Conservation (phyloP, 2,329 filamentous ascomycete species). For the Apiospora marii region DNA sequence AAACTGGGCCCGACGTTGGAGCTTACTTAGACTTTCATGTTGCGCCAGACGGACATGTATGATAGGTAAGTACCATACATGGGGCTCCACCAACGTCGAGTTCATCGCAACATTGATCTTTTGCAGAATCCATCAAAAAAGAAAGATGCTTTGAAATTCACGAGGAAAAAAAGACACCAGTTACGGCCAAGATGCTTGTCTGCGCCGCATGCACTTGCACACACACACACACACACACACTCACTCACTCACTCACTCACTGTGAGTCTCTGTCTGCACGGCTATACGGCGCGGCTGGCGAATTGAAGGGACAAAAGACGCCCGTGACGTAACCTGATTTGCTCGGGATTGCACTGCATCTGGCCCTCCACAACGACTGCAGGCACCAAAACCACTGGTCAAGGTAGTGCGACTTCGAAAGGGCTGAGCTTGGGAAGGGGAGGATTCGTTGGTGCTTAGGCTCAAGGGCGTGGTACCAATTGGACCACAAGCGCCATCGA, state of each 20-base stretch:
- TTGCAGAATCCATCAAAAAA: not conserved
- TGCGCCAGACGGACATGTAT: conserved; percentile 8
- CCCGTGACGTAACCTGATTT: conserved; percentile 18
- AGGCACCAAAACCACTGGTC: conserved; percentile 6
- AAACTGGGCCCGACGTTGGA: conserved; percentile 23
- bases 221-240: not conserved
- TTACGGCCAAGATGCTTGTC: not conserved
- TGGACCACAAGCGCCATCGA: conserved; percentile 9
- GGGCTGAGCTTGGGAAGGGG: conserved; percentile 1
- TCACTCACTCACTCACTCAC: not conserved
- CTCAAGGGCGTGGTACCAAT: conserved; percentile 15
- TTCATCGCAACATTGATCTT: conserved; percentile 7
- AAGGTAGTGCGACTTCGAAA: conserved; percentile 1
- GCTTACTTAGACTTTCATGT: conserved; percentile 21
- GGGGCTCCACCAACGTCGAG: not conserved
- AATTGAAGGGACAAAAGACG: not conserved
- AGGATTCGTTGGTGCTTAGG: conserved; percentile 18
- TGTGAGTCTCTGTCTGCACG: not conserved
- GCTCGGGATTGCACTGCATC: conserved; percentile 2
- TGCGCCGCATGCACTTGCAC: not conserved
- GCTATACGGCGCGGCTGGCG: conserved; percentile 18
- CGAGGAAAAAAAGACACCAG: not conserved
- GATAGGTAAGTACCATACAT: not conserved
- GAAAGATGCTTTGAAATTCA: too few relatives aligned
- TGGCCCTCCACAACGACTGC: conserved; percentile 14